These are phyloP conservation scores for Papiliotrema nemorosa DNA, from an alignment of 1,284 basidiomycete genomes.

Conservation along the genomic window DNA sequence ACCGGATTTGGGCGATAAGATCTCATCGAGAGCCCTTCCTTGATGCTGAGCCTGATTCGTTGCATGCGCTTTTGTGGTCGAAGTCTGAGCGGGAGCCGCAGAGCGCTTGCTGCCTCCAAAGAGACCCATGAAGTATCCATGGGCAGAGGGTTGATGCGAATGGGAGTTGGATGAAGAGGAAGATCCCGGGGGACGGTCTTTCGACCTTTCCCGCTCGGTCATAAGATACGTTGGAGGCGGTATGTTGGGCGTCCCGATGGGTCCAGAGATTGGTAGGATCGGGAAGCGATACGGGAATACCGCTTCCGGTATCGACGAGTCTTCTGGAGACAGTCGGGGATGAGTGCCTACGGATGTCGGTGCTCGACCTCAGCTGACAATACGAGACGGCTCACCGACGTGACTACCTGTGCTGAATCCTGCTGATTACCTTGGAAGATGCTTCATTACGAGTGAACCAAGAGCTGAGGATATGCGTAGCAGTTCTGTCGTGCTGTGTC, in stretches of 20 bases:
- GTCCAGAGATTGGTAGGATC: slow-evolving; percentile 19
- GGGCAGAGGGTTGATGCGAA: slow-evolving; percentile 7
- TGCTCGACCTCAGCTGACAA: neutral
- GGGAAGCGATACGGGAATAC: slow-evolving; percentile 23
- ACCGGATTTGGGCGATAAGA: slow-evolving; percentile 3
- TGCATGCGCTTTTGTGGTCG: slow-evolving; percentile 3
- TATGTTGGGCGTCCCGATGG: neutral
- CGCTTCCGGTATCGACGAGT: too few relatives aligned
- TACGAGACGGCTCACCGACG: neutral
- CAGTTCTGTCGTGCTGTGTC: neutral
- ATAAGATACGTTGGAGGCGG: slow-evolving; percentile 14
- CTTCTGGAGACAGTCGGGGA: neutral
- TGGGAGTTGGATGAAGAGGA: slow-evolving; percentile 6
- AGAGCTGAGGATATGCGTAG: neutral
- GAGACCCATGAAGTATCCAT: slow-evolving; percentile 5
- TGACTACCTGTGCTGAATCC: neutral
- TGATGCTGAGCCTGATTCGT: neutral
- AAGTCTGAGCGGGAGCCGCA: neutral
- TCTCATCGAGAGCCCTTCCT: neutral
- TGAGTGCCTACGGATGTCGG: neutral
- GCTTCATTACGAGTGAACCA: neutral
- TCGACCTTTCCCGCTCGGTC: slow-evolving; percentile 20
- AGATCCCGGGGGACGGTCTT: slow-evolving; percentile 20
- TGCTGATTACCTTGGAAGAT: neutral
- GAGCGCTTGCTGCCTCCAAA: slow-evolving; percentile 2